Evolutionary conservation across 495 filamentous ascomycete species (phyloP), one percentile per base, ranked within the genome.

Genomic region (Glonium stellatum): DNA sequence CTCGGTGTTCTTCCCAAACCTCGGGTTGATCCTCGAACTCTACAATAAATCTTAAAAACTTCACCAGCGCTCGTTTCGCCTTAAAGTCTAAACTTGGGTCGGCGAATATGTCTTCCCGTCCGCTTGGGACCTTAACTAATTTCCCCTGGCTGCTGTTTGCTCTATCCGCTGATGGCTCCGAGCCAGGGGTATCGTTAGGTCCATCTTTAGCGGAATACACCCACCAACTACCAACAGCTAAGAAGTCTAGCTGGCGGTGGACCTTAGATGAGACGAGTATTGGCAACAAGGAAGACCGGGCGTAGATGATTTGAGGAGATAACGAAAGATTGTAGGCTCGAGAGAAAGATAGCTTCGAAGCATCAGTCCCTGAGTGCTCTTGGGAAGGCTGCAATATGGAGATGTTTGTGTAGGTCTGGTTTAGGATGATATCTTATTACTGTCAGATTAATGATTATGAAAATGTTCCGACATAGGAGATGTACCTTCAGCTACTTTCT

Each of bases 181-280:
- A 21, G 11, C 31, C 47, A n/a, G 62, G 25, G 12, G 55, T 51
- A 69, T 15, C 13, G 6, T 18, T 21, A 18, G 10, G 1, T 25
- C 48, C 34, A 23, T n/a, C 25, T 51, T 31, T 41, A 1, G 35
- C 0, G 10, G 62, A 57, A 46, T 86, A 85, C 37, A 96, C 83
- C 82, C 86, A 97, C 87, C 91, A 97, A 58, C 88, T 92, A 34
- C 95, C 95, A 6, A 97, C 87, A 5, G 93, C 90, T 61, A 92
- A 84, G 71, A 97, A 98, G 63, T 96, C 92, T 59, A 98, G 80
- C 72, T 95, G 89, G 35, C 82, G 82, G 62, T 95, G 88, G 55
- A 95, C 86, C 61, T 87, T 87, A 1, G 92, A 96, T 3, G 90
- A 89, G 41, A 97, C 85, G 39, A 98, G 80, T 59, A 84, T 78